Percentiles rank a stretch among this genome's conserved stretches.
phyloP scores from a whole-genome alignment of 306 rosid species.

The Corylus americana region DNA sequence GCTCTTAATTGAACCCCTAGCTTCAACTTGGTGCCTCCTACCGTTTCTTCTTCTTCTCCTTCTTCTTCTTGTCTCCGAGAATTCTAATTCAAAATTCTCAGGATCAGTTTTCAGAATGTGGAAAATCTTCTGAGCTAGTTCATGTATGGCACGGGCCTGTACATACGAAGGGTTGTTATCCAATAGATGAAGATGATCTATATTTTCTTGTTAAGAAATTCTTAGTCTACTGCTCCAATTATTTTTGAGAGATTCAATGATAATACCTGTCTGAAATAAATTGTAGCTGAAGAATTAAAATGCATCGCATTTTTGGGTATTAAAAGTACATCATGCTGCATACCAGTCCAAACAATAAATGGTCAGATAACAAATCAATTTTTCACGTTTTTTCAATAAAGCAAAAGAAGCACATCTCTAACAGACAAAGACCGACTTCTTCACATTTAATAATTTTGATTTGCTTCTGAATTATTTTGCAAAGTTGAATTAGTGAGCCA shows the following conservation, averaged over 20 bases:
- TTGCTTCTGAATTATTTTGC: not conserved
- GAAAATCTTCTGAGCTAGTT: conserved; percentile 52
- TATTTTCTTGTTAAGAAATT: conserved; percentile 3
- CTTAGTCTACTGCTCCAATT: not conserved
- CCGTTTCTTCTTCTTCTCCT: conserved; percentile 24
- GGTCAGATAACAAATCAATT: conserved; percentile 24
- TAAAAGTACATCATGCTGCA: conserved; percentile 62
- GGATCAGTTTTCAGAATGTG: conserved; percentile 46
- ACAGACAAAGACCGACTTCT: not conserved
- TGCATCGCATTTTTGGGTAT: conserved; percentile 69
- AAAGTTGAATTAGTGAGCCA: not conserved
- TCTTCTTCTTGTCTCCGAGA: conserved; percentile 45
- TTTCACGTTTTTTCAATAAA: not conserved
- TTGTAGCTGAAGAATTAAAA: conserved; percentile 62
- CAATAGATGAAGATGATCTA: conserved; percentile 8
- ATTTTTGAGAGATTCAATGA: not conserved
- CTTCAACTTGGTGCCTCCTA: conserved; percentile 41
- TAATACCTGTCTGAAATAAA: conserved; percentile 71
- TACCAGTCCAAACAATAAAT: conserved; percentile 22
- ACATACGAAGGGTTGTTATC: conserved; percentile 15
- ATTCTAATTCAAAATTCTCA: conserved; percentile 52
- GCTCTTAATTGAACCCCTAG: conserved; percentile 28
- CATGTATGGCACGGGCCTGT: conserved; percentile 64
- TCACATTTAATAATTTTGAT: not conserved
- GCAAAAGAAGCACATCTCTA: not conserved